phyloP scores from a whole-genome alignment of 768 basidiomycete species.

The Mycena crocata region DNA sequence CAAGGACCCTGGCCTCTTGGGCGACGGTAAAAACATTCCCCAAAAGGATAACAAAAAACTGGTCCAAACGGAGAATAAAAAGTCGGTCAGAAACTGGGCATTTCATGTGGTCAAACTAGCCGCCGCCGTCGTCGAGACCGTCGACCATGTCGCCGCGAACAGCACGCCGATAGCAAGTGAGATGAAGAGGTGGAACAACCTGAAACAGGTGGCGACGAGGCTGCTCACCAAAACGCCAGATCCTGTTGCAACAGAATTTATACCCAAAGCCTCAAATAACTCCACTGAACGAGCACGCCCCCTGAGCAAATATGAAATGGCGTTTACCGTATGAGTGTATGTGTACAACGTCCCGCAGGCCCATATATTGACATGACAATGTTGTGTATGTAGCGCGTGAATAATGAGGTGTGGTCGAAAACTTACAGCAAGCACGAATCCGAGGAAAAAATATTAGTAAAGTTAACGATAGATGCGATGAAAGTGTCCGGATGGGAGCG shows the following conservation, averaged over 20 bases:
- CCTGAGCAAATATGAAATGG: slow-evolving; percentile 20
- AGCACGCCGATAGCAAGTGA: slow-evolving; percentile 26
- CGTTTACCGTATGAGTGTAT: not conserved
- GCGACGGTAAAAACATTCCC: slow-evolving; percentile 12
- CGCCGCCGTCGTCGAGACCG: slow-evolving; percentile 53
- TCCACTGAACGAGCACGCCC: slow-evolving; percentile 9
- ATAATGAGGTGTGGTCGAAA: slow-evolving; percentile 18
- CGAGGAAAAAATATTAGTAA: slow-evolving; percentile 22
- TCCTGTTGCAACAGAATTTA: slow-evolving; percentile 12
- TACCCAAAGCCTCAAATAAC: slow-evolving; percentile 13
- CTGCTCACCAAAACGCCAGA: slow-evolving; percentile 17
- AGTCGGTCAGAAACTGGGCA: slow-evolving; percentile 45
- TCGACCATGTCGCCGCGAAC: slow-evolving; percentile 45
- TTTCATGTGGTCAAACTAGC: slow-evolving; percentile 65
- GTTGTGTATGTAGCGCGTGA: slow-evolving; percentile 13
- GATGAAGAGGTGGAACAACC: slow-evolving; percentile 26
- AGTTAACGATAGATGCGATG: slow-evolving; percentile 25
- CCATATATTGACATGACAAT: slow-evolving; percentile 22
- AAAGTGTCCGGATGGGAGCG: slow-evolving; percentile 12
- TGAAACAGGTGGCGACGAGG: slow-evolving; percentile 29
- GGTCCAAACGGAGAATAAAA: slow-evolving; percentile 43
- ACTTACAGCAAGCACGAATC: slow-evolving; percentile 12
- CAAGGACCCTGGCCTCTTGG: slow-evolving; percentile 45
- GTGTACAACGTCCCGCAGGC: slow-evolving; percentile 24
- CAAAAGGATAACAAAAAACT: slow-evolving; percentile 32